These are phyloP conservation scores for Solanum hybrid DNA, from an alignment of 305 asterid species.

Conservation along the genomic window DNA sequence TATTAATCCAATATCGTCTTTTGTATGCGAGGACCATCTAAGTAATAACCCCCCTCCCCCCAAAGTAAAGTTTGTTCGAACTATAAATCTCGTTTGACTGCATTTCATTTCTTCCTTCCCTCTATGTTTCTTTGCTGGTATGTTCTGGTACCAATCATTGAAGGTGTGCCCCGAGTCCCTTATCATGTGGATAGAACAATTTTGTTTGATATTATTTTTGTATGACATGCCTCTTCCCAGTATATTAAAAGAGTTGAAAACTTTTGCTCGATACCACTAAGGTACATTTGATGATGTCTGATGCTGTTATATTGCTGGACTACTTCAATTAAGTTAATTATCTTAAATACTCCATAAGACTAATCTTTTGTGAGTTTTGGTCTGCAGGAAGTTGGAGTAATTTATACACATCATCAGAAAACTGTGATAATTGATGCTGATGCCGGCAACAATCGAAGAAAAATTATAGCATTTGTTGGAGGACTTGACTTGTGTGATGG, in stretches of 20 bases:
- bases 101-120: background rate
- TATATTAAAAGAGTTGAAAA: background rate
- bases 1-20: background rate
- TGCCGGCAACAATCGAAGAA: conserved; percentile 77
- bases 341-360: background rate
- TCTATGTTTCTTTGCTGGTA: background rate
- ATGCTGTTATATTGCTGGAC: background rate
- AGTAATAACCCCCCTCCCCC: background rate
- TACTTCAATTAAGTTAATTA: background rate
- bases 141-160: background rate
- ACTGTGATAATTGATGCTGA: conserved; percentile 90
- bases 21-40: background rate
- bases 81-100: background rate
- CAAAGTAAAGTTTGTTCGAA: background rate
- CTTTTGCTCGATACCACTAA: background rate
- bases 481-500: conserved; percentile 97
- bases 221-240: background rate
- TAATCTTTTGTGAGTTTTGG: conserved; percentile 9
- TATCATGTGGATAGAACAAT: background rate
- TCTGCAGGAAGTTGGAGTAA: conserved; percentile 87
- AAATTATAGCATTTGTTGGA: conserved; percentile 79
- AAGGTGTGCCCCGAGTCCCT: background rate
- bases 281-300: background rate
- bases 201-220: background rate
- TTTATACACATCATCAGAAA: conserved; percentile 98